Conservation (phyloP, 2,329 filamentous ascomycete species). For the Fusarium dimerum region DNA sequence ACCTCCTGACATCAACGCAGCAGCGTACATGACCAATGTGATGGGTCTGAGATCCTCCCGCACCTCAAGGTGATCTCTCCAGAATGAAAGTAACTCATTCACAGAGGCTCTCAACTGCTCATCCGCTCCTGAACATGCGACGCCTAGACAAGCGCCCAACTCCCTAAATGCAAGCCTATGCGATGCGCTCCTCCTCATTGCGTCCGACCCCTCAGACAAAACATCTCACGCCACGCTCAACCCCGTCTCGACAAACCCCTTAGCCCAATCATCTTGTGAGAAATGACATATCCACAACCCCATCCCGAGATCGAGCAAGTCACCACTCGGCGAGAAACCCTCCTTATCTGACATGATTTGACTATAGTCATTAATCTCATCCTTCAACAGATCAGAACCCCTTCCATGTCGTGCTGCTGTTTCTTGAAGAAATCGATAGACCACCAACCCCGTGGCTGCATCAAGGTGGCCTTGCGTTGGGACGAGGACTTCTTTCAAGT, state of each 20-base stretch:
- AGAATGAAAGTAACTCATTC: slow-evolving; percentile 34
- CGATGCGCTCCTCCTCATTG: slow-evolving; percentile 25
- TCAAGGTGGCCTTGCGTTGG: slow-evolving; percentile 56
- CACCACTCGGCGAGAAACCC: slow-evolving; percentile 45
- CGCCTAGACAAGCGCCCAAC: slow-evolving; percentile 53
- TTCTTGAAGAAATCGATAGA: slow-evolving; percentile 49
- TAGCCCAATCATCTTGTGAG: slow-evolving; percentile 50
- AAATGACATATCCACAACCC: slow-evolving; percentile 58
- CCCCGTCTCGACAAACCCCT: slow-evolving; percentile 33
- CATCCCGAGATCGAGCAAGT: slow-evolving; percentile 61
- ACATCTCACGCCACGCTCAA: slow-evolving; percentile 27
- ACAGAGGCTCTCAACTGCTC: slow-evolving; percentile 31
- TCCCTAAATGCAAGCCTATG: slow-evolving; percentile 53
- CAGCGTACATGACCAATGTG: slow-evolving; percentile 58
- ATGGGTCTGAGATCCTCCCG: slow-evolving; percentile 51
- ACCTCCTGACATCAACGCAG: slow-evolving; percentile 57
- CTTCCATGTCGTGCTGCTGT: slow-evolving; percentile 33
- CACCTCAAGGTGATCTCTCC: slow-evolving; percentile 35
- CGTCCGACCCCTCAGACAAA: slow-evolving; percentile 17
- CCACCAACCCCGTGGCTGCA: slow-evolving; percentile 54
- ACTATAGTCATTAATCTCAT: slow-evolving; percentile 55
- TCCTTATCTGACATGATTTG: slow-evolving; percentile 48
- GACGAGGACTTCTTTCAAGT: slow-evolving; percentile 49
- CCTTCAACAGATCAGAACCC: slow-evolving; percentile 36
- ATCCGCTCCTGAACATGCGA: slow-evolving; percentile 40